These are phyloP conservation scores for Wolfiporia cocos DNA, from an alignment of 1,284 basidiomycete genomes.

Conservation along the genomic window DNA sequence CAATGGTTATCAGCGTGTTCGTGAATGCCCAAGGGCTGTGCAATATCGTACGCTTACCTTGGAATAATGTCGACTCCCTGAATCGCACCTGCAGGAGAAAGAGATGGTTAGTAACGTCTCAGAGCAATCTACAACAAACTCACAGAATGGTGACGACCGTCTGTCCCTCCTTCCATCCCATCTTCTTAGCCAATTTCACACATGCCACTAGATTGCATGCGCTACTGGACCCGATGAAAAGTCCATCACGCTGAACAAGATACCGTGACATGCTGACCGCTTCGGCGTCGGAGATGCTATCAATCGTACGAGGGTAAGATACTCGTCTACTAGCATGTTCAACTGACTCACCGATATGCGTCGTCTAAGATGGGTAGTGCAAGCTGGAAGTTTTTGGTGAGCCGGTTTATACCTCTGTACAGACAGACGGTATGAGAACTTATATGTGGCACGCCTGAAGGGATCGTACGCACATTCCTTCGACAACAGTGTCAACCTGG, in stretches of 20 bases:
- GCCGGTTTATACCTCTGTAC: slow-evolving; percentile 79
- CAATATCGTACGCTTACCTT: slow-evolving; percentile 62
- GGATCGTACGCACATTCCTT: slow-evolving; percentile 62
- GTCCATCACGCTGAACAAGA: slow-evolving; percentile 82
- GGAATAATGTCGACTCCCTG: slow-evolving; percentile 81
- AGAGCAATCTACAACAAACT: no score
- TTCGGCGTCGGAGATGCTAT: slow-evolving; percentile 82
- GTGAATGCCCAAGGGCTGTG: no score
- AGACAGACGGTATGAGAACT: background rate
- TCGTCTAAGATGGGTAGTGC: slow-evolving; percentile 82
- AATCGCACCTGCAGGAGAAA: slow-evolving; percentile 86
- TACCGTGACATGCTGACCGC: slow-evolving; percentile 92
- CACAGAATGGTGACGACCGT: slow-evolving; percentile 82
- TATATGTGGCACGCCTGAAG: background rate
- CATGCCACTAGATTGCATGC: slow-evolving; percentile 94
- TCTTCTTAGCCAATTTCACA: slow-evolving; percentile 68
- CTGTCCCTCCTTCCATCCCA: slow-evolving; percentile 62
- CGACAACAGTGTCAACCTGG: slow-evolving; percentile 90
- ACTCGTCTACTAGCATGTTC: no score
- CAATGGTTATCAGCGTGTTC: no score
- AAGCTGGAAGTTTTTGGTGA: slow-evolving; percentile 83
- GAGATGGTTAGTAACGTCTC: no score
- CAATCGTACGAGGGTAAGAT: no score
- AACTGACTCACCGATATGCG: slow-evolving; percentile 70
- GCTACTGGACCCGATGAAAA: slow-evolving; percentile 94